Percentiles rank a stretch among this genome's conserved stretches.
phyloP scores from a whole-genome alignment of 2,329 filamentous ascomycete species.

The Ascochyta clinopodiicola region DNA sequence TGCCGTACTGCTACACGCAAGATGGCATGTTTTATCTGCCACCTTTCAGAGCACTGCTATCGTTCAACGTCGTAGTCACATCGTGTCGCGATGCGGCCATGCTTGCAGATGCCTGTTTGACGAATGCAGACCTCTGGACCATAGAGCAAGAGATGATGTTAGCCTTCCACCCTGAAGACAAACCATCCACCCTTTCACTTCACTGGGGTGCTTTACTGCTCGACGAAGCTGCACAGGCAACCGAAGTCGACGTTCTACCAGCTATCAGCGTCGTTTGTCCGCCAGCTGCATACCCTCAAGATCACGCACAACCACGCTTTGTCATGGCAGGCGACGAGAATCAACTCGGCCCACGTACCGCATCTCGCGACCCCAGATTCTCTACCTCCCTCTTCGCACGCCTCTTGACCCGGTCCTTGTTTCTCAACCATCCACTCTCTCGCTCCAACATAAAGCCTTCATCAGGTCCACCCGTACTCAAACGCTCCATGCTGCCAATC shows the following conservation, averaged over 20 bases:
- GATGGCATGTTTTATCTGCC: constrained; percentile 53
- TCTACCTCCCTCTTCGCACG: constrained; percentile 52
- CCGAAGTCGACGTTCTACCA: constrained; percentile 51
- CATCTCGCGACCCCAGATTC: constrained; percentile 43
- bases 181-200: constrained; percentile 20
- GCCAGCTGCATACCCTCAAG: constrained; percentile 32
- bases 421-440: constrained; percentile 51
- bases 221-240: constrained; percentile 57
- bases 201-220: constrained; percentile 55
- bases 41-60: constrained; percentile 48
- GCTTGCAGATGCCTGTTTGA: constrained; percentile 51
- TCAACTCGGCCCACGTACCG: constrained; percentile 52
- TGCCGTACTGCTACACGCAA: constrained; percentile 50
- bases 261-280: constrained; percentile 51
- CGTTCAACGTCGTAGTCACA: constrained; percentile 52
- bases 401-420: constrained; percentile 48
- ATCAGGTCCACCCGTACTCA: constrained; percentile 34
- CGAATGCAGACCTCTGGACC: constrained; percentile 51
- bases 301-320: constrained; percentile 44
- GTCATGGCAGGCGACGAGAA: constrained; percentile 57
- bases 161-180: constrained; percentile 39
- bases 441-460: constrained; percentile 39
- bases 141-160: constrained; percentile 44
- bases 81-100: constrained; percentile 52
- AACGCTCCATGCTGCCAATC: constrained; percentile 48